These are phyloP conservation scores for Pestalotiopsis sp. DNA, from an alignment of 2,329 filamentous ascomycete species.

Conservation along the genomic window DNA sequence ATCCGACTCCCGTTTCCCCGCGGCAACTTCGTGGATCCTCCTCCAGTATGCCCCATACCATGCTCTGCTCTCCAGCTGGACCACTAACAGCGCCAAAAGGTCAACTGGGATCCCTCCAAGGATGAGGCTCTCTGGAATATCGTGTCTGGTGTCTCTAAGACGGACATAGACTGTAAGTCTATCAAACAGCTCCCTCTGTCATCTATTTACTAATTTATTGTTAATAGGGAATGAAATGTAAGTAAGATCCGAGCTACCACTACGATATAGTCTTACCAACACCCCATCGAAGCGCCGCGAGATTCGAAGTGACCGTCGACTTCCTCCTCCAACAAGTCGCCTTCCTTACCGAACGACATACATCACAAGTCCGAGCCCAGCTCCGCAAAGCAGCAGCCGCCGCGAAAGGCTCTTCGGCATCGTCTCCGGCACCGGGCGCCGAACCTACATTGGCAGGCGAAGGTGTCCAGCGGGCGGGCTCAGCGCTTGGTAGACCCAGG, in stretches of 20 bases:
- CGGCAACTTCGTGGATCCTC: conserved; percentile 87
- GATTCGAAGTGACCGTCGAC: conserved; percentile 82
- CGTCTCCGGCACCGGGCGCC: conserved; percentile 58
- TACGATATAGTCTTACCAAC: conserved; percentile 20
- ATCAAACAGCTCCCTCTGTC: neutral
- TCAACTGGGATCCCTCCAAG: conserved; percentile 85
- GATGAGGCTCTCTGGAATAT: conserved; percentile 90
- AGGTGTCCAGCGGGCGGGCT: conserved; percentile 55
- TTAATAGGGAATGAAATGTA: conserved; percentile 75
- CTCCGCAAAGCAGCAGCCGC: conserved; percentile 74
- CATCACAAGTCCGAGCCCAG: conserved; percentile 87
- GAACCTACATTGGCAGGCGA: conserved; percentile 45
- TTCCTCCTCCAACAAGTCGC: conserved; percentile 93
- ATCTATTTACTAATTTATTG: no score
- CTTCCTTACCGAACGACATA: conserved; percentile 89
- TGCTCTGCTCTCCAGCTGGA: neutral
- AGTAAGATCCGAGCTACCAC: conserved; percentile 32
- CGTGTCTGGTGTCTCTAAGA: conserved; percentile 78
- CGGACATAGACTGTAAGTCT: conserved; percentile 80
- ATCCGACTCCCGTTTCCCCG: conserved; percentile 88
- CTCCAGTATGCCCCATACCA: conserved; percentile 58
- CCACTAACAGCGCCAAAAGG: conserved; percentile 49
- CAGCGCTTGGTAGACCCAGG: conserved; percentile 45
- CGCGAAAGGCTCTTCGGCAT: conserved; percentile 57
- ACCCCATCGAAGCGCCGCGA: conserved; percentile 59